These are phyloP conservation scores for Solanum etuberosum DNA, from an alignment of 257 asterid species.

Conservation along the genomic window DNA sequence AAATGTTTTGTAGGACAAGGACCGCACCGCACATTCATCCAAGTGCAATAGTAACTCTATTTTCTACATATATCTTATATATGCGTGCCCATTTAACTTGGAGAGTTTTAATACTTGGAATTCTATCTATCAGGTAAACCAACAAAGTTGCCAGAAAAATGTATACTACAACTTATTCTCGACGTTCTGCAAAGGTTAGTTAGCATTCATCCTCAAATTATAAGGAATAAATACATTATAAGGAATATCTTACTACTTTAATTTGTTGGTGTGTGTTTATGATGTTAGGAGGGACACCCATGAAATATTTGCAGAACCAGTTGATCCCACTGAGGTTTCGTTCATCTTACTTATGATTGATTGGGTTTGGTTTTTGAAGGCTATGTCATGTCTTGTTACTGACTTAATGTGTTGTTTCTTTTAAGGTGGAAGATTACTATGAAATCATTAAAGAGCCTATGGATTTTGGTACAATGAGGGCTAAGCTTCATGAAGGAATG, in stretches of 20 bases:
- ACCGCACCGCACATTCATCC: not conserved
- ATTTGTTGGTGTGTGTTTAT: not conserved
- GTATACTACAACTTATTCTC: slow-evolving; percentile 52
- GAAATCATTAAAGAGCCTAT: slow-evolving; percentile 73
- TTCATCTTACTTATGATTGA: not conserved
- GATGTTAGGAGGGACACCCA: slow-evolving; percentile 55
- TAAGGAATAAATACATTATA: not conserved
- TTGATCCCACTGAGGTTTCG: slow-evolving; percentile 58
- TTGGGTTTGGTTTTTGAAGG: not conserved
- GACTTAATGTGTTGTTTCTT: not conserved
- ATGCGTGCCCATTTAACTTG: not conserved
- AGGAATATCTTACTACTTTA: not conserved
- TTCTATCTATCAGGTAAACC: slow-evolving; percentile 16
- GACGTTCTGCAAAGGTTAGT: slow-evolving; percentile 66
- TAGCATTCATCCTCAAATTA: not conserved
- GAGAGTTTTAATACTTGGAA: not conserved
- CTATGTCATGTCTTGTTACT: not conserved
- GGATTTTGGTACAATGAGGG: slow-evolving; percentile 98
- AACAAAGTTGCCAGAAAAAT: slow-evolving; percentile 51
- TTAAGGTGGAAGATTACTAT: slow-evolving; percentile 71
- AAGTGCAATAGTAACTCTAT: not conserved
- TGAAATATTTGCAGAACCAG: slow-evolving; percentile 84
- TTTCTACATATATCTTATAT: not conserved
- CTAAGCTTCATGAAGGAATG: slow-evolving; percentile 89
- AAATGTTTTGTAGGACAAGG: not conserved